These are phyloP conservation scores for Amanita fuliginea DNA, from an alignment of 768 basidiomycete species.

Conservation along the genomic window DNA sequence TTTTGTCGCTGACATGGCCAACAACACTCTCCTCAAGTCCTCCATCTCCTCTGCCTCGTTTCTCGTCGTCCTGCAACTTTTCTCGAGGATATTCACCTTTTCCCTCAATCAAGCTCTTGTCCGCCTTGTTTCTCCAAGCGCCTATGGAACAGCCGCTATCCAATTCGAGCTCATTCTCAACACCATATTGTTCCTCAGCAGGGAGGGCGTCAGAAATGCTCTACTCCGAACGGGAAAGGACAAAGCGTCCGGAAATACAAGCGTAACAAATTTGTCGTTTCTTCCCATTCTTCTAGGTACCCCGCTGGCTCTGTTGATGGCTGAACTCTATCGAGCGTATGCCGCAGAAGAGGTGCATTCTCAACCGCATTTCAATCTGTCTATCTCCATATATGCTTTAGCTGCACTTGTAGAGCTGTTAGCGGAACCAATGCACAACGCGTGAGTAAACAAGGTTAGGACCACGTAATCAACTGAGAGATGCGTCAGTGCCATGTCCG, in stretches of 20 bases:
- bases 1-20: neutral
- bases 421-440: conserved; percentile 76
- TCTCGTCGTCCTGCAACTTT: conserved; percentile 78
- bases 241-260: conserved; percentile 11
- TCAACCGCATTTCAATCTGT: conserved; percentile 55
- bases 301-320: conserved; percentile 45
- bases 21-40: conserved; percentile 17
- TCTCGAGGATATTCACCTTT: conserved; percentile 82
- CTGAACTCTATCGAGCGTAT: conserved; percentile 40
- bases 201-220: conserved; percentile 89
- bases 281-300: conserved; percentile 63
- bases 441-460: conserved; percentile 26
- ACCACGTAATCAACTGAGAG: neutral
- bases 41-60: conserved; percentile 40
- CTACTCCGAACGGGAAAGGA: conserved; percentile 47
- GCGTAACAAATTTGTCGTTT: conserved; percentile 36
- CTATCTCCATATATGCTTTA: conserved; percentile 59
- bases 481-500: conserved; percentile 46
- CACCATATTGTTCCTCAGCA: conserved; percentile 82
- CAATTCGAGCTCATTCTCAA: conserved; percentile 89
- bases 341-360: conserved; percentile 41
- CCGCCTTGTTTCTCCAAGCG: conserved; percentile 71
- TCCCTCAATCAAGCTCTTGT: conserved; percentile 80
- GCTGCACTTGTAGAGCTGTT: conserved; percentile 71
- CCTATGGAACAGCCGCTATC: conserved; percentile 84